phyloP scores from a whole-genome alignment of 495 filamentous ascomycete genomes.

The Trichoderma asperelloides region DNA sequence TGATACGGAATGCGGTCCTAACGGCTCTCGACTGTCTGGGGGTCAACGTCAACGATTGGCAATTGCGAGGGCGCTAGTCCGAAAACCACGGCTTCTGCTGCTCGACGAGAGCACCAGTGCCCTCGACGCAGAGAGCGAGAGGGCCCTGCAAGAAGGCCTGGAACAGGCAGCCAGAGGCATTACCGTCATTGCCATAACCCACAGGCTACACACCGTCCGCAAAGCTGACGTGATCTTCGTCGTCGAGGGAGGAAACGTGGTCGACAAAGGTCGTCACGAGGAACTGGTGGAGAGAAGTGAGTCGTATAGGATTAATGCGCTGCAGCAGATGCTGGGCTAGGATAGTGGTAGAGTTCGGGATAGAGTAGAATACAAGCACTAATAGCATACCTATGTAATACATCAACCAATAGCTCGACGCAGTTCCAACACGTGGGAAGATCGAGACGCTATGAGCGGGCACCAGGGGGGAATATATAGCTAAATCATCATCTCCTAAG shows the following conservation, averaged over 20 bases:
- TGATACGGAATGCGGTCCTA: conserved; percentile 47
- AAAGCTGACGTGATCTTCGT: conserved; percentile 70
- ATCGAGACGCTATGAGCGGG: not conserved
- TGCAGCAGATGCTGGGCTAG: conserved; percentile 28
- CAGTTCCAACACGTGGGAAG: conserved; percentile 2
- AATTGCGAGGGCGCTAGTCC: conserved; percentile 68
- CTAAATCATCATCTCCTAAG: not conserved
- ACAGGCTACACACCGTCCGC: conserved; percentile 65
- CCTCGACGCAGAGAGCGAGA: conserved; percentile 64
- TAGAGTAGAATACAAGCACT: not conserved
- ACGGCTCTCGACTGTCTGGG: conserved; percentile 40
- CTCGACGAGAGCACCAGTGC: conserved; percentile 81
- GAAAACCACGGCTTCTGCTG: conserved; percentile 72
- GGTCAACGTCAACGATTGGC: conserved; percentile 61
- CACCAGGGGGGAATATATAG: not conserved
- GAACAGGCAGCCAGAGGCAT: conserved; percentile 60
- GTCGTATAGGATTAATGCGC: conserved; percentile 46
- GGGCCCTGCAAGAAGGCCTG: conserved; percentile 60
- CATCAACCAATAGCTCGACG: not conserved
- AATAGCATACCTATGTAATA: not conserved
- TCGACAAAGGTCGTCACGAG: conserved; percentile 60
- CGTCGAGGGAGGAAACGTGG: conserved; percentile 56
- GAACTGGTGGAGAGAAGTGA: conserved; percentile 53
- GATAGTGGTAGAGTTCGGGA: too few species aligned
- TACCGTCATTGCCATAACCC: conserved; percentile 78